Evolutionary conservation across 306 rosid species (phyloP).

Genomic region (Cicer yamashitae): DNA sequence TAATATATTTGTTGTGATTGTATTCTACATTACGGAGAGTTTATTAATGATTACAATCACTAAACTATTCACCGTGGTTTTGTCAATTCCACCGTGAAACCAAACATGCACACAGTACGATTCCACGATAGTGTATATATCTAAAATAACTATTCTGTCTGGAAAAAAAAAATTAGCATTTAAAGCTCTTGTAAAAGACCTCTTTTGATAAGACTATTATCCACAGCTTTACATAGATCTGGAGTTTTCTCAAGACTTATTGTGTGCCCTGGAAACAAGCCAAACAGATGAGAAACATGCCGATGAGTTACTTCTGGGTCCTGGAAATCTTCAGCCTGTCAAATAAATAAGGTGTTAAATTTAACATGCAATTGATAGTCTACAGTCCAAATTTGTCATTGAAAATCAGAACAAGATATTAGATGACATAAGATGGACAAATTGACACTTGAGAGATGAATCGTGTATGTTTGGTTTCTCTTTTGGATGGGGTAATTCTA

Average conservation of each 20-base stretch:
- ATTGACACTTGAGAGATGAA: neutral
- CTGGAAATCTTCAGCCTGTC: constrained; percentile 83
- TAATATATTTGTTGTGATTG: constrained; percentile 1
- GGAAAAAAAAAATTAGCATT: constrained; percentile 13
- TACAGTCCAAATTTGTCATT: constrained; percentile 19
- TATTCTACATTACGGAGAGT: constrained; percentile 21
- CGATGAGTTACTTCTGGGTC: constrained; percentile 87
- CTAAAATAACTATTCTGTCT: constrained; percentile 23
- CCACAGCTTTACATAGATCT: constrained; percentile 79
- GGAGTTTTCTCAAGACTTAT: constrained; percentile 73
- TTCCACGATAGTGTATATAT: neutral
- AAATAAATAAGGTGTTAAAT: constrained; percentile 24
- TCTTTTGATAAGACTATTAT: constrained; percentile 72
- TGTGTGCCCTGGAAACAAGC: constrained; percentile 92
- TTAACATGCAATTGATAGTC: constrained; percentile 30
- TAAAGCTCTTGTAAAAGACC: constrained; percentile 57
- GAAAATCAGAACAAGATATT: constrained; percentile 23
- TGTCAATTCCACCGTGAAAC: neutral
- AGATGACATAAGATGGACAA: neutral
- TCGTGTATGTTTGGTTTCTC: too few relatives aligned
- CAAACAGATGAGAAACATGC: constrained; percentile 84
- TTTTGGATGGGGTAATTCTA: too few relatives aligned
- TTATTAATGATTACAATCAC: neutral
- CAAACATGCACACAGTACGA: neutral
- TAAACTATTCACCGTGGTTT: neutral